Evolutionary conservation across 805 yeast genomes (phyloP), one percentile per base, ranked within the genome.

Genomic region (Geotrichum ghanense): DNA sequence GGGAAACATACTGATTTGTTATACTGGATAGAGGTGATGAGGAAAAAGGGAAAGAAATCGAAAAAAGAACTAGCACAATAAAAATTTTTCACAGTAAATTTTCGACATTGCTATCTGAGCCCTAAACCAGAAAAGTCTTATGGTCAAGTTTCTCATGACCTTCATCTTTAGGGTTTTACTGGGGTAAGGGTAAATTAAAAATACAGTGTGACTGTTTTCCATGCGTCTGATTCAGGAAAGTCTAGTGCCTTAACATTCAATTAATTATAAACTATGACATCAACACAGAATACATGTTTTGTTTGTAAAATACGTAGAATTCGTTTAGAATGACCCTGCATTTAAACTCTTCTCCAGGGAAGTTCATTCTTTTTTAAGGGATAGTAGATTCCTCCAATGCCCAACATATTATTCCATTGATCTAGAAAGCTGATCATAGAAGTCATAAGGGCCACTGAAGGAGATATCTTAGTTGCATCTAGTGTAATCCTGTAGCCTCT

Each of bases 361-460:
- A 70, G 68, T 53, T 73, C 75, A 34, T 57, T 53, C 31, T 69
- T 70, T 56, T 74, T 74, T 59, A 73, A 68, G 10, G 79, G 74
- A 50, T 69, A 71, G 59, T 78, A 78, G 45, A 79, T 76, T 31
- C 84, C 84, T n/a, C 84, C 84, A 34, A 77, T 75, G 21, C 73
- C 74, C 34, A 73, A 60, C 50, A 67, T 66, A 21, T 83, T 78
- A 55, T 76, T 79, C 85, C 85, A 79, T 49, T 78, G 83, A 56
- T 79, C 85, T 48, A 79, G 71, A 56, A 66, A 74, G 40, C 82
- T 75, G 49, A 78, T 74, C 49, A 79, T 61, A 3, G 83, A 83
- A 6, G 80, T 71, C 14, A 78, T 63, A 17, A 79, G 58, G 1
- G 82, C 84, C 63, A 79, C 54, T 51, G 77, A 83, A 43, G 73